A percentile compares a stretch with the other conserved stretches of the same genome.
Conservation (phyloP, 805 yeast species). For the Isabelozyma heimii region DNA sequence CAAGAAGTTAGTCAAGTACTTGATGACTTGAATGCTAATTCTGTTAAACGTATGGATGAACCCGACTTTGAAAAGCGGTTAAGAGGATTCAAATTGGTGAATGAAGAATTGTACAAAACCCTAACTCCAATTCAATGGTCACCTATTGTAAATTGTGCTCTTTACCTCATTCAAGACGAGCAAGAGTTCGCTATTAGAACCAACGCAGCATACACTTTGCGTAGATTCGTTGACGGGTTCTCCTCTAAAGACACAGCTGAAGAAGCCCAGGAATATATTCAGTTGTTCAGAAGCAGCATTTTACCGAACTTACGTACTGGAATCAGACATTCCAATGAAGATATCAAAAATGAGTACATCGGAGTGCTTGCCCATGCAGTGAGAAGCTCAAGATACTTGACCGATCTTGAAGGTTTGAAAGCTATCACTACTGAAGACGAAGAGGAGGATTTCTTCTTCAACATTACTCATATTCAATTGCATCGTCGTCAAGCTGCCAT, state of each 20-base stretch:
- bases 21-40: constrained; percentile 67
- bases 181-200: constrained; percentile 79
- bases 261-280: constrained; percentile 26
- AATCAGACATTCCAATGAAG: constrained; percentile 55
- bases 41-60: constrained; percentile 59
- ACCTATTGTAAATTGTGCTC: constrained; percentile 66
- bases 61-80: constrained; percentile 78
- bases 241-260: constrained; percentile 22
- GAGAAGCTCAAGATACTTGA: constrained; percentile 36
- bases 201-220: constrained; percentile 65
- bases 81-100: constrained; percentile 61
- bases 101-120: constrained; percentile 47
- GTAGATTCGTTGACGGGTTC: constrained; percentile 61
- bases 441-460: constrained; percentile 77
- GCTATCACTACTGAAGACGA: constrained; percentile 67
- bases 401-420: constrained; percentile 65
- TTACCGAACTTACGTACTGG: constrained; percentile 70
- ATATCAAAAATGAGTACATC: constrained; percentile 70
- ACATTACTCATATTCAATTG: constrained; percentile 78
- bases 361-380: constrained; percentile 65
- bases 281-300: constrained; percentile 49
- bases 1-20: constrained; percentile 50
- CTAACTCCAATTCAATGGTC: constrained; percentile 67
- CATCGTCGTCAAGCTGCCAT: constrained; percentile 86
- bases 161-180: constrained; percentile 72